Evolutionary conservation across 164 flowering plant genomes (phyloP), one percentile per base, ranked within the genome.

Genomic region (Sedum album): DNA sequence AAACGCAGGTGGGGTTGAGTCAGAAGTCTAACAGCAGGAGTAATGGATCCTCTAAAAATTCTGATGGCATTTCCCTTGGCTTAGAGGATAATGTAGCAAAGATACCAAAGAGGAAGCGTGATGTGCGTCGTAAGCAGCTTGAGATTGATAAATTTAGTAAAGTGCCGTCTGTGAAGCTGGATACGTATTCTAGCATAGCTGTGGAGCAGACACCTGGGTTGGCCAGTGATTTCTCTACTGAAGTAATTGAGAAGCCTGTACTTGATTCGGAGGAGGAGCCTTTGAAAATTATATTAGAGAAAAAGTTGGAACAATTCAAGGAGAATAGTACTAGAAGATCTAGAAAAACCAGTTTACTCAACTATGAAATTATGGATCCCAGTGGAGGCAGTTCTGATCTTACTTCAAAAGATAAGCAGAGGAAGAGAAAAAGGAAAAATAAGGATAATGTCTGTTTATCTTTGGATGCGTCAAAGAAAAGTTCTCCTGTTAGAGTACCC

Each of bases 41-140:
- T 49, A 63, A 26, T 73, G 70, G 61, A 14, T 62, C 41, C 35
- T 36, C 53, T 61, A 60, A 68, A 20, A 21, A 53, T 68, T 68
- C 66, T 57, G 70, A 66, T n/a, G 68, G 70, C 57, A 69, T 81
- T 78, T 74, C 83, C 0, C 71, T 66, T 57, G 68, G 69, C 71
- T 77, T 83, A 69, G 82, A 70, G 71, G 80, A 75, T 67, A 78
- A 78, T 68, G 74, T 21, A 70, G 53, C 82, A 63, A 70, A 70
- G 35, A 78, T 90, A 20, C 96, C 95, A 0, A 86, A 76, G 80
- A 86, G 90, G 0, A 85, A 80, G 35, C 81, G 98, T 11, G 93
- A 82, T 57, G 81, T 76, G 33, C 79, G 96, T 73, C 69, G 87
- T 57, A 90, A 79, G 73, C 86, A 81, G 70, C 38, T 67, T 64